Evolutionary conservation across 78 protist species (phyloP).

Genomic region (Guillardia theta): DNA sequence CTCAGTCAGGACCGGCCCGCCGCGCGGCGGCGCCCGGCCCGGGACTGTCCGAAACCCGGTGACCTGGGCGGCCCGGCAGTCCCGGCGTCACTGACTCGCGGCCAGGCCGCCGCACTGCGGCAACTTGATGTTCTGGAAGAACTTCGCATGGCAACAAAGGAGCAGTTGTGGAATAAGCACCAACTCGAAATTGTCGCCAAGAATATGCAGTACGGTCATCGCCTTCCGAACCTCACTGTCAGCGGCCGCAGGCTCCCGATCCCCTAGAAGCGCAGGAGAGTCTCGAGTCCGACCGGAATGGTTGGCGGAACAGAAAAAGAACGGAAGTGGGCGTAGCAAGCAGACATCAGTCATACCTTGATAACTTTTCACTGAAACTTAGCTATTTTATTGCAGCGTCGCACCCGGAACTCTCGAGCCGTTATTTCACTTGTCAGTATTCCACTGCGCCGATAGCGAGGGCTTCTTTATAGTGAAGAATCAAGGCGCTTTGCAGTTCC

Average conservation of each 20-base stretch:
- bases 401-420: neutral
- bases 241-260: neutral
- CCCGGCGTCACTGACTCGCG: too few species aligned
- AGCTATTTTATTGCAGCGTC: neutral
- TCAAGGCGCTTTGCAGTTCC: neutral
- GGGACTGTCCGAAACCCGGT: too few species aligned
- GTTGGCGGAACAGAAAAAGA: too few species aligned
- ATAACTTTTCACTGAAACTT: neutral
- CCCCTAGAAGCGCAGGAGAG: neutral
- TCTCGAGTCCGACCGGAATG: too few species aligned
- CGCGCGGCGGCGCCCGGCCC: too few species aligned
- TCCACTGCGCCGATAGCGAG: too few species aligned
- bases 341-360: neutral
- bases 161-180: neutral
- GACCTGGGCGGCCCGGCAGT: too few species aligned
- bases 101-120: too few species aligned
- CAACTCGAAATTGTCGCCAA: neutral
- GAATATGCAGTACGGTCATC: neutral
- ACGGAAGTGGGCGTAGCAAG: neutral
- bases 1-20: too few species aligned
- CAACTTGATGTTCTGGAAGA: too few species aligned
- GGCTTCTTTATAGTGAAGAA: neutral
- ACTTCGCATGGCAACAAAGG: neutral
- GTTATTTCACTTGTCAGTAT: too few species aligned
- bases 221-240: too few species aligned